phyloP scores from a whole-genome alignment of 2,329 filamentous ascomycete genomes.

The Colletotrichum siamense region DNA sequence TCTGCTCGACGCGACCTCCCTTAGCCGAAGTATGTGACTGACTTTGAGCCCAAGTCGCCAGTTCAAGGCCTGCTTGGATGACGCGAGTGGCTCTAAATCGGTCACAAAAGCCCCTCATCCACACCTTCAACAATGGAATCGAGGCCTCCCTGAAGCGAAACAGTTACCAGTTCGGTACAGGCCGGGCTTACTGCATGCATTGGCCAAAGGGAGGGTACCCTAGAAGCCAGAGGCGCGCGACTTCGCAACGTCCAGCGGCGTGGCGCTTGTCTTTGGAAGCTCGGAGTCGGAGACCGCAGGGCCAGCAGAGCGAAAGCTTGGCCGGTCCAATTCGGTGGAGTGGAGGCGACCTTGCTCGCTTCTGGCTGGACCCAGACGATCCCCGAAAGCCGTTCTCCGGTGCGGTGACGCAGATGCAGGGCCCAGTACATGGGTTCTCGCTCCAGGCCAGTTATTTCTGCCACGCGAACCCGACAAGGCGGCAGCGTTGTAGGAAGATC shows the following conservation, averaged over 20 bases:
- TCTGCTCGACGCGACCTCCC: not conserved
- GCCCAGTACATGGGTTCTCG: not conserved
- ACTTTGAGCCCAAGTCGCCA: not conserved
- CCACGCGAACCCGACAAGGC: not conserved
- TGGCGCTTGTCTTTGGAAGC: not conserved
- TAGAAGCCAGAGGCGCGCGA: not conserved
- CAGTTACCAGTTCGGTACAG: constrained; percentile 2
- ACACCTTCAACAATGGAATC: not conserved
- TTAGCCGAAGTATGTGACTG: not conserved
- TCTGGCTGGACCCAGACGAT: constrained; percentile 17
- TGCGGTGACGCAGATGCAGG: constrained; percentile 19
- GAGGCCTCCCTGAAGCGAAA: not conserved
- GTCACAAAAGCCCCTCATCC: constrained; percentile 5
- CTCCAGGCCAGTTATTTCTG: constrained; percentile 11
- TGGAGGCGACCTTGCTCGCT: constrained; percentile 8
- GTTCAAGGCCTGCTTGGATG: not conserved
- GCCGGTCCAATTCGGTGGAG: not conserved
- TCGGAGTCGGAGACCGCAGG: not conserved
- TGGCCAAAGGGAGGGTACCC: not conserved
- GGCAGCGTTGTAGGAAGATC: not conserved
- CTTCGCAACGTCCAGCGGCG: constrained; percentile 6
- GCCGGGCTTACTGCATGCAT: not conserved
- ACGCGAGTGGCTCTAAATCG: constrained; percentile 5
- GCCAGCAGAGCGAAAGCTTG: not conserved
- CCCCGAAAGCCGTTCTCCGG: constrained; percentile 15